Evolutionary conservation across 805 yeast genomes (phyloP).

Genomic region (Candida hispaniensis): DNA sequence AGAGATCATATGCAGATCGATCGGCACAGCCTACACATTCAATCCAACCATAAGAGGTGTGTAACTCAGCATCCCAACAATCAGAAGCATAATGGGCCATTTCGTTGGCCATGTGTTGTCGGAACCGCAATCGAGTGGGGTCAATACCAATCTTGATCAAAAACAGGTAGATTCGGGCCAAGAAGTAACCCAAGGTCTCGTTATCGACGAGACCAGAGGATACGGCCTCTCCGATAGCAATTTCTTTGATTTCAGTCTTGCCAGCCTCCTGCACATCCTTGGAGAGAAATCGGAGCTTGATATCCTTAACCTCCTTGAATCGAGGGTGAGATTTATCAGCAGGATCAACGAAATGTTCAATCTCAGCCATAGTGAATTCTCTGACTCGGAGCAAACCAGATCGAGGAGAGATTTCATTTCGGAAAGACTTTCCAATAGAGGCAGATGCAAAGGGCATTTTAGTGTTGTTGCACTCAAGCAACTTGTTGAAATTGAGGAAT

Average conservation of each 20-base stretch:
- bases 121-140: constrained; percentile 72
- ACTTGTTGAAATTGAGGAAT: constrained; percentile 86
- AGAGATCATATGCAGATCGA: constrained; percentile 93
- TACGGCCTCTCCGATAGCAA: constrained; percentile 87
- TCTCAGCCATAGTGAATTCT: constrained; percentile 98
- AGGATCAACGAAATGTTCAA: constrained; percentile 97
- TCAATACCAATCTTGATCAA: constrained; percentile 86
- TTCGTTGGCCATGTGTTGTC: constrained; percentile 97
- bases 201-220: constrained; percentile 80
- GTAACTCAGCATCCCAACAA: constrained; percentile 99
- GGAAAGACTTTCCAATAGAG: constrained; percentile 94
- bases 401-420: constrained; percentile 98
- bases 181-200: constrained; percentile 92
- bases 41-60: constrained; percentile 96
- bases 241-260: constrained; percentile 50
- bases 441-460: constrained; percentile 99
- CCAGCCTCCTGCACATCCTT: constrained; percentile 84
- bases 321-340: constrained; percentile 69
- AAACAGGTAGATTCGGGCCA: constrained; percentile 85
- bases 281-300: constrained; percentile 69
- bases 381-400: constrained; percentile 96
- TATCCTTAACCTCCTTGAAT: constrained; percentile 64
- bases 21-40: constrained; percentile 99
- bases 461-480: constrained; percentile 88
- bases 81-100: constrained; percentile 99